Base-by-base conservation (phyloP, 1,139 yeast species). In the Geotrichum bryndzae region DNA sequence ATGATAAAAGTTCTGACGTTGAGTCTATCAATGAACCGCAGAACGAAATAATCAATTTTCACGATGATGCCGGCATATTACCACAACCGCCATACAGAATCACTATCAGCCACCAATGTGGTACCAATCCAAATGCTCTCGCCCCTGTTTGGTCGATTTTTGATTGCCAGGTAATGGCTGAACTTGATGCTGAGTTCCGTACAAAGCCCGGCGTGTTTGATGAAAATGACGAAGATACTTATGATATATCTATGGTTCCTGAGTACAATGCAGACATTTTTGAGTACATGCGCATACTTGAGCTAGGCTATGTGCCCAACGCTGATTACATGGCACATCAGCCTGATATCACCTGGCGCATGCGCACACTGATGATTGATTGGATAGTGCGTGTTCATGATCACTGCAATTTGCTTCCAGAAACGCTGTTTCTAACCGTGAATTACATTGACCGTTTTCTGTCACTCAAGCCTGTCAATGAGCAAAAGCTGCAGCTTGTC, bases 311-410 rank as follows among this genome's bases (percentile, higher is more conserved):
- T 66, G 79, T 90, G 72, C 97, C 97, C 23, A 86, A 86, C 69
- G 80, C 91, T 13, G 82, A 84, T 67, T 91, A 90, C 73, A 78
- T 92, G 68, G 82, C 80, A 68, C 83, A 84, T 74, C 97, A 91
- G 75, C 82, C 85, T 57, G 88, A 87, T 63, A 80, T 90, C 66
- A 85, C 87, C 69, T 95, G 96, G 69, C 84, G 85, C 68, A 89
- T 90, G 90, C 83, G 97, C 69, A 89, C 90, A 57, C 90, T 92
- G 60, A 79, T 94, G 65, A 94, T 92, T 25, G 97, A 92, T 76
- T 94, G 99, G 99, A 85, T 94, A 56, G 96, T 94, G 25, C 96
- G 92, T 74, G 96, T 92, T 25, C 99, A 94, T 76, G 82, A 85
- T 61, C 82, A 96, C 68, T 91, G 92, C 73, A 88, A 88, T 71